Evolutionary conservation across 2,329 filamentous ascomycete species (phyloP).

Genomic region (Hypoxylon sp.): DNA sequence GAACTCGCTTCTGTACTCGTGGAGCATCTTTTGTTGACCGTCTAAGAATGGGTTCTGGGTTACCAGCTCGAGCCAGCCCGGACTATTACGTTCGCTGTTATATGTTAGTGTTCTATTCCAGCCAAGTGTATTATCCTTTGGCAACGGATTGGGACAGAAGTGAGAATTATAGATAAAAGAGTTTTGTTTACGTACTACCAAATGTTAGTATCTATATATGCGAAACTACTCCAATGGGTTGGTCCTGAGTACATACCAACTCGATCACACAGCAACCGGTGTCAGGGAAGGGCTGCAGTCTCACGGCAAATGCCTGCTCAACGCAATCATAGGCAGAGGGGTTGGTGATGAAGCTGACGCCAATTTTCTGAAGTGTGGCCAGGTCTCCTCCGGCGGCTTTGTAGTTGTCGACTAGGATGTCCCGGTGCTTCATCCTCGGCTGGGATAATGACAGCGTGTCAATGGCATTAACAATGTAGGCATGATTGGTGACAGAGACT

Average conservation of each 20-base stretch:
- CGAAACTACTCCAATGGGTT: neutral
- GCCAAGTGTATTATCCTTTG: neutral
- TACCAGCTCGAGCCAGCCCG: slow-evolving; percentile 17
- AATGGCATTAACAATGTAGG: slow-evolving; percentile 9
- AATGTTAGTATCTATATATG: neutral
- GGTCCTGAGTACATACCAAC: slow-evolving; percentile 20
- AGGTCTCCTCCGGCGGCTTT: slow-evolving; percentile 17
- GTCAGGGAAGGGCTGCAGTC: neutral
- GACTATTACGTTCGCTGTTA: slow-evolving; percentile 2
- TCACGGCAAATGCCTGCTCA: slow-evolving; percentile 1
- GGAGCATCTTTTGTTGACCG: slow-evolving; percentile 31
- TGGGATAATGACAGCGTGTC: neutral
- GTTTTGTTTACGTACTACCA: slow-evolving; percentile 16
- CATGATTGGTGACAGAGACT: slow-evolving; percentile 12
- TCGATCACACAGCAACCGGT: neutral
- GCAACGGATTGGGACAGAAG: neutral
- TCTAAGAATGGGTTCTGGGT: slow-evolving; percentile 17
- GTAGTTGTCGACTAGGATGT: slow-evolving; percentile 37
- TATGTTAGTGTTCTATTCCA: neutral
- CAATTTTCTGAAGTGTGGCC: slow-evolving; percentile 3
- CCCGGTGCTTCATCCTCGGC: slow-evolving; percentile 32
- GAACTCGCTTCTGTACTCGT: slow-evolving; percentile 17
- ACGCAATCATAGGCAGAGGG: neutral
- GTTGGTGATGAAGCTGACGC: slow-evolving; percentile 19
- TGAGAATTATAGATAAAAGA: neutral